Evolutionary conservation across 306 rosid species (phyloP).

Genomic region (Vigna reflexopilosa): DNA sequence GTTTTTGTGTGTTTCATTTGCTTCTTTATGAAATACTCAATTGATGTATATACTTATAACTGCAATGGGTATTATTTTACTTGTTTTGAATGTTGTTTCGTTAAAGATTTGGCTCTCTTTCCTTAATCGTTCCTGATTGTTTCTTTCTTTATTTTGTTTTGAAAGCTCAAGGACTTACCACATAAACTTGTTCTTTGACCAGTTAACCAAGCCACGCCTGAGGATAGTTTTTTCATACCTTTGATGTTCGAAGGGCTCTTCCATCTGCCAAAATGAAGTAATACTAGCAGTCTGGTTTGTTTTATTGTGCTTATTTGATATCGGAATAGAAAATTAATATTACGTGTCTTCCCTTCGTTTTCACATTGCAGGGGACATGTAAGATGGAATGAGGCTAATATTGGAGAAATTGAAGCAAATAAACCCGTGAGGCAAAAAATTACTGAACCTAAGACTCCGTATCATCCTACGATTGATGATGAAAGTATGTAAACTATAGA

Average conservation of each 20-base stretch:
- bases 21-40: slow-evolving; percentile 19
- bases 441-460: slow-evolving; percentile 67
- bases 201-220: slow-evolving; percentile 48
- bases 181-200: slow-evolving; percentile 37
- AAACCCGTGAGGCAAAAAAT: slow-evolving; percentile 65
- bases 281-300: slow-evolving; percentile 33
- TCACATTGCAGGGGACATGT: slow-evolving; percentile 54
- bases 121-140: not conserved
- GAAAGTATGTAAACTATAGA: slow-evolving; percentile 48
- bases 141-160: not conserved
- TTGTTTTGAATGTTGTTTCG: slow-evolving; percentile 28
- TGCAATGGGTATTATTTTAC: slow-evolving; percentile 24
- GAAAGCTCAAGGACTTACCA: slow-evolving; percentile 41
- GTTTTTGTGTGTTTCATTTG: slow-evolving; percentile 20
- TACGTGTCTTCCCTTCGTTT: slow-evolving; percentile 32
- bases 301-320: slow-evolving; percentile 18
- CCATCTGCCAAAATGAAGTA: slow-evolving; percentile 71
- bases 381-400: slow-evolving; percentile 61
- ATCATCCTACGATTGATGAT: slow-evolving; percentile 56
- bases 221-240: slow-evolving; percentile 46
- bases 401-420: slow-evolving; percentile 58
- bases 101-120: slow-evolving; percentile 26
- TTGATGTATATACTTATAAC: slow-evolving; percentile 7
- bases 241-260: slow-evolving; percentile 43
- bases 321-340: slow-evolving; percentile 23